These are phyloP conservation scores for Heliamphora ciliata DNA, from an alignment of 179 eudicot genomes.

Conservation along the genomic window DNA sequence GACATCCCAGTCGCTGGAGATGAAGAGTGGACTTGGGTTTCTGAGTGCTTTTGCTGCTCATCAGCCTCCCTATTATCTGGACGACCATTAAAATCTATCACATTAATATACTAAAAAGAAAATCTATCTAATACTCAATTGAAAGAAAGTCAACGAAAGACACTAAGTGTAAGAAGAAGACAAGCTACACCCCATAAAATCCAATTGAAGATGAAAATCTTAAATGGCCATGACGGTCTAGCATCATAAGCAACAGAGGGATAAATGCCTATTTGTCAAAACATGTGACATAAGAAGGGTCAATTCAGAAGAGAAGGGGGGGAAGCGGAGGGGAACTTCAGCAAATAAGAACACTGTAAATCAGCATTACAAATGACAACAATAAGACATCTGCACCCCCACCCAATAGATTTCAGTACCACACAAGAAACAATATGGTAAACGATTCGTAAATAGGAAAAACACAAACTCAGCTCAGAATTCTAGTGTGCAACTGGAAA, in stretches of 20 bases:
- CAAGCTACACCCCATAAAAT: background rate
- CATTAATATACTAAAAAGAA: background rate
- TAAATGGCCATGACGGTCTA: background rate
- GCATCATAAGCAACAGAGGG: background rate
- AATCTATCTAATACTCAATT: background rate
- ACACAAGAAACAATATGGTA: background rate
- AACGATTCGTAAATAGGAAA: background rate
- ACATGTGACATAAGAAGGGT: background rate
- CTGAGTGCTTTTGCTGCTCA: constrained; percentile 39
- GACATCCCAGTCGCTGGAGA: constrained; percentile 29
- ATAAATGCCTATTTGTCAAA: no score
- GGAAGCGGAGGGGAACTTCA: background rate
- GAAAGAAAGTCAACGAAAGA: background rate
- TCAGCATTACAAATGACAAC: background rate
- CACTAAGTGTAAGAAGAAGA: background rate
- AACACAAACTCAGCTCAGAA: background rate
- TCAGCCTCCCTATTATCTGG: constrained; percentile 45
- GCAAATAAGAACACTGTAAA: background rate
- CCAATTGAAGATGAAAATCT: no score
- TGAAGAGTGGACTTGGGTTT: constrained; percentile 28
- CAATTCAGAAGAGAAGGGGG: background rate
- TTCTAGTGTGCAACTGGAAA: background rate
- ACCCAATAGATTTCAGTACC: background rate
- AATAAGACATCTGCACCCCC: background rate
- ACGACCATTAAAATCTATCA: constrained; percentile 10